These are phyloP conservation scores for Bremia lactucae DNA, from an alignment of 352 stramenopile species.

Conservation along the genomic window DNA sequence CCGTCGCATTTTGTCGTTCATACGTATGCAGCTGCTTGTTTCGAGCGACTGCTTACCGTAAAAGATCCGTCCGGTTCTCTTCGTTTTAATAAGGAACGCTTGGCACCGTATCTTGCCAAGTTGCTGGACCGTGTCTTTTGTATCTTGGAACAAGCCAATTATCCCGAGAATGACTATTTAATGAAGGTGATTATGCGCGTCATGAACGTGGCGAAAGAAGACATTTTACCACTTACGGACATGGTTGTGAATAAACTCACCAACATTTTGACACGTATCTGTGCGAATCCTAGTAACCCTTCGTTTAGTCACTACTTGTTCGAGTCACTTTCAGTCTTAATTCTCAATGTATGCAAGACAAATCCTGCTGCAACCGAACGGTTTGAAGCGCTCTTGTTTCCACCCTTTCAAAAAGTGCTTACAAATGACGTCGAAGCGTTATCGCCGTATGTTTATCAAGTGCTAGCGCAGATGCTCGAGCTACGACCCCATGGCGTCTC, in stretches of 20 bases:
- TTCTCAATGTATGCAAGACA: constrained; percentile 88
- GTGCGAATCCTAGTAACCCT: constrained; percentile 96
- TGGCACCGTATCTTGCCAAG: constrained; percentile 87
- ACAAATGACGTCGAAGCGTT: constrained; percentile 91
- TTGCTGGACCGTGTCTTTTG: constrained; percentile 93
- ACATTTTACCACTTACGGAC: constrained; percentile 87
- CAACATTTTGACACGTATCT: constrained; percentile 88
- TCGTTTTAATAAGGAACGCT: constrained; percentile 69
- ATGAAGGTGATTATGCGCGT: constrained; percentile 98
- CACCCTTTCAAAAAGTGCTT: constrained; percentile 94
- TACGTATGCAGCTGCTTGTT: constrained; percentile 93
- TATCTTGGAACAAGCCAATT: constrained; percentile 90
- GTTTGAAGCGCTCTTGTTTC: constrained; percentile 95
- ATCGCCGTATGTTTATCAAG: constrained; percentile 98
- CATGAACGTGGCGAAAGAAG: constrained; percentile 88
- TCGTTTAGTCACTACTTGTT: constrained; percentile 99
- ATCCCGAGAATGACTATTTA: constrained; percentile 97
- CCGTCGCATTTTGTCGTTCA: constrained; percentile 91
- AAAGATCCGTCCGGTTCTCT: constrained; percentile 75
- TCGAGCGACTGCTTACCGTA: constrained; percentile 94
- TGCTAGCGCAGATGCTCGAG: constrained; percentile 97
- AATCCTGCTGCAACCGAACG: constrained; percentile 62
- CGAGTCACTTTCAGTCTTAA: constrained; percentile 95
- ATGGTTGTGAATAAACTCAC: constrained; percentile 94
- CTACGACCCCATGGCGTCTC: constrained; percentile 83